Evolutionary conservation across 768 basidiomycete species (phyloP), one percentile per base, ranked within the genome.

Genomic region (Auriscalpium orientale): DNA sequence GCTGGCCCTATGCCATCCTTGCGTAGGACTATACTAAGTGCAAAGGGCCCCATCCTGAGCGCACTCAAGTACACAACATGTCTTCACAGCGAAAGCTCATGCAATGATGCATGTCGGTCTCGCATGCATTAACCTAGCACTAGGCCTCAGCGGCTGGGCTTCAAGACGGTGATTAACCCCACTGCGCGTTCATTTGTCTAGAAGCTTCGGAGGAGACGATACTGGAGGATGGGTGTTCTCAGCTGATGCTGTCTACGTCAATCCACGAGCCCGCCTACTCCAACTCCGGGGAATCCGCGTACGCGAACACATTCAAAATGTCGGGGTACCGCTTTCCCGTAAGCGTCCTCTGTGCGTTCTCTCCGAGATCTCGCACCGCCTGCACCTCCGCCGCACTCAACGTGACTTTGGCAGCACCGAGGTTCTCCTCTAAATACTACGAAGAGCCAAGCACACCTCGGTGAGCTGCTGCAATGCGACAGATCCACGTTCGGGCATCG

Each of bases 381-480:
- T 43, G 15, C 40, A 43, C 15, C 40, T 43, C 40, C 40, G 13
- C 40, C 15, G 13, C 40, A 18, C 40, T 43, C 40, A 43, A 8
- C 40, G 13, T 43, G 40, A 43, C 5, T 8, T 64, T 57, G 1
- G 65, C 62, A 3, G 76, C 72, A 0, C 51, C 70, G 22, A 76
- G 34, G 47, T 81, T 81, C 58, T 81, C 79, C 20, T 75, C 63
- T 7, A 81, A 69, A 47, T 74, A 73, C 75, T 75, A 51, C 28
- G 28, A 28, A 7, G 7, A 28, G 28, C 7, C 28, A 28, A 28
- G 1, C 8, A 37, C 54, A 8, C 18, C 10, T 12, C 12, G 4
- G 3, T 43, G 5, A 56, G 36, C 36, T 15, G 13, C 28, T 28
- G 28, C 40, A 8, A 8, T 18, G 10, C 16, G 38, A 9, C 10